A percentile compares a stretch with the other conserved stretches of the same genome.
These are phyloP conservation scores for Trametes coccinea DNA, from an alignment of 768 basidiomycete genomes.

Conservation along the genomic window DNA sequence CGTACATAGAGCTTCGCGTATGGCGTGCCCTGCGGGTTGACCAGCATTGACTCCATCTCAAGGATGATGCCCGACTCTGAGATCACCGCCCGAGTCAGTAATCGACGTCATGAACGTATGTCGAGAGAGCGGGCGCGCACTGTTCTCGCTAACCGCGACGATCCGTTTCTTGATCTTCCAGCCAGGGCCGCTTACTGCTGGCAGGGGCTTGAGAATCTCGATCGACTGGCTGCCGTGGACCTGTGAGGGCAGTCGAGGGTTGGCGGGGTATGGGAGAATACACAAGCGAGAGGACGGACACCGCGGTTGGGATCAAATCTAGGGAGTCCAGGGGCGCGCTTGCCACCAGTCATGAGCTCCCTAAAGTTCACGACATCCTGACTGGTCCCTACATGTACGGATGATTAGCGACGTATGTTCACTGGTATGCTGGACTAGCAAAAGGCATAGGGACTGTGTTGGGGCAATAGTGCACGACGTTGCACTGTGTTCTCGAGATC, in stretches of 20 bases:
- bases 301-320: slow-evolving; percentile 66
- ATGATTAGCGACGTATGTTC: neutral
- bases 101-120: neutral
- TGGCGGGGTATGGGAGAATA: neutral
- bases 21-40: slow-evolving; percentile 56
- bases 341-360: slow-evolving; percentile 40
- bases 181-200: slow-evolving; percentile 70
- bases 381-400: slow-evolving; percentile 43
- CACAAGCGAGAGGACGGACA: slow-evolving; percentile 42
- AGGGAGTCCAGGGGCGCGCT: slow-evolving; percentile 64
- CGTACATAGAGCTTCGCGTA: slow-evolving; percentile 46
- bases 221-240: slow-evolving; percentile 82
- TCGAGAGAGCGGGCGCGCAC: slow-evolving; percentile 42
- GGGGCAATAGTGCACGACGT: too few relatives aligned
- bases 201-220: slow-evolving; percentile 77
- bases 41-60: slow-evolving; percentile 60
- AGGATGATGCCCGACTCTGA: slow-evolving; percentile 76
- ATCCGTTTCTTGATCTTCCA: slow-evolving; percentile 74
- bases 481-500: too few relatives aligned
- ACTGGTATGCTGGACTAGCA: too few relatives aligned
- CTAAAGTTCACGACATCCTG: slow-evolving; percentile 73
- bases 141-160: slow-evolving; percentile 78
- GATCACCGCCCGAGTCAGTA: neutral
- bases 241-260: slow-evolving; percentile 35
- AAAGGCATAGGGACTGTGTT: too few relatives aligned